A percentile compares a stretch with the other conserved stretches of the same genome.
phyloP scores from a whole-genome alignment of 345 rosid genomes.

The Aegle marmelos region DNA sequence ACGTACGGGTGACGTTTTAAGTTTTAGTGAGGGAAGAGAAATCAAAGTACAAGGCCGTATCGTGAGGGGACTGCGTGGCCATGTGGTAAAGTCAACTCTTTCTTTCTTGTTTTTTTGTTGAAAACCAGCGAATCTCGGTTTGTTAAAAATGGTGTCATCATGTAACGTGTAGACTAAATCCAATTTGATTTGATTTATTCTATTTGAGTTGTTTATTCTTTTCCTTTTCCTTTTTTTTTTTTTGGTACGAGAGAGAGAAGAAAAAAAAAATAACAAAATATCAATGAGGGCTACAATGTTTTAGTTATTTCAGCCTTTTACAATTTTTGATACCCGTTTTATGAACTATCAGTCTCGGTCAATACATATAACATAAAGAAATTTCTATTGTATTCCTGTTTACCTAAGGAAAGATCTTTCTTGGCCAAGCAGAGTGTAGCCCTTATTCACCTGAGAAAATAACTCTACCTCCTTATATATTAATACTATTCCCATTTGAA shows the following conservation, averaged over 20 bases:
- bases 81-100: slow-evolving; percentile 15
- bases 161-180: not conserved
- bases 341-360: no score
- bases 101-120: not conserved
- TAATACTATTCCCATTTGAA: not conserved
- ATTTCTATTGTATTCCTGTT: no score
- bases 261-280: no score
- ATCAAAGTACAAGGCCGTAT: slow-evolving; percentile 24
- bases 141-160: not conserved
- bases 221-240: no score
- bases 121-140: slow-evolving; percentile 9
- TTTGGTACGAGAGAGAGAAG: no score
- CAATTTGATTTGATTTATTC: not conserved
- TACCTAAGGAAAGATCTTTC: not conserved
- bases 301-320: not conserved
- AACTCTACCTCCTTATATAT: not conserved
- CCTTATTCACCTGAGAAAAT: not conserved
- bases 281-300: not conserved
- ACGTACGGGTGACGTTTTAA: not conserved
- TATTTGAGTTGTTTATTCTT: no score
- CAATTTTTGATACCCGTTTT: not conserved
- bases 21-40: not conserved
- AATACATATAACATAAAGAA: no score
- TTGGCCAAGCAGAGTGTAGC: no score
- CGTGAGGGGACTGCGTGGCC: slow-evolving; percentile 21